Base-by-base conservation (phyloP, 257 asterid genomes). In the Capsicum baccatum region DNA sequence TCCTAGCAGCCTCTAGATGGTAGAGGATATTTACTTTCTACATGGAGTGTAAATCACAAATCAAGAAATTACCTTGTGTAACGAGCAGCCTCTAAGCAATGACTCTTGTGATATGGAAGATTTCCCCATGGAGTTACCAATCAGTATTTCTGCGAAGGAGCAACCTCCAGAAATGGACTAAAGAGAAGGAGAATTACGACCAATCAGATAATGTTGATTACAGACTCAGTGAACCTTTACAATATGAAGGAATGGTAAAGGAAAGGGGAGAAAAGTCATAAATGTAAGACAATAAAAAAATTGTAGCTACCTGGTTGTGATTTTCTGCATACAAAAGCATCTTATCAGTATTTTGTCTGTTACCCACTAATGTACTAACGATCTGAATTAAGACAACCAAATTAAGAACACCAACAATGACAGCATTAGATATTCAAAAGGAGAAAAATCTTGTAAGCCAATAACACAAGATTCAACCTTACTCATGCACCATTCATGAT, bases 261-360 rank as follows among this genome's bases (percentile, higher is more conserved):
- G 68, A 48, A 62, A 47, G 37, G 54, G 64, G 55, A 1, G 26
- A 69, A 62, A 59, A 54, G 63, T 66, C 59, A 64, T 50, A 86
- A 21, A 54, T 17, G 37, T 52, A 21, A 12, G 84, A 81, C 50
- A 60, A 21, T 6, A 52, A 71, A 37, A 21, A 69, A 63, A 87
- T 62, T 54, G 69, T 64, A 83, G 56, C 52, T 64, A 96, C 99
- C 98, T 96, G 98, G 85, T 92, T 94, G 91, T 96, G 99, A 88
- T 96, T 96, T 91, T 96, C 99, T 64, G 98, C 95, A 91, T 92
- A 96, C 83, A 92, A 83, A 83, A 96, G 97, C 99, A 96, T 94
- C 89, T 92, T 92, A 83, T 92, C 89, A 21, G 92, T 90, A 83
- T 14, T 89, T 89, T 70, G 82, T 84, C 81, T 90, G 90, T 87